Evolutionary conservation across 2,329 filamentous ascomycete species (phyloP).

Genomic region (Fusarium keratoplasticum): DNA sequence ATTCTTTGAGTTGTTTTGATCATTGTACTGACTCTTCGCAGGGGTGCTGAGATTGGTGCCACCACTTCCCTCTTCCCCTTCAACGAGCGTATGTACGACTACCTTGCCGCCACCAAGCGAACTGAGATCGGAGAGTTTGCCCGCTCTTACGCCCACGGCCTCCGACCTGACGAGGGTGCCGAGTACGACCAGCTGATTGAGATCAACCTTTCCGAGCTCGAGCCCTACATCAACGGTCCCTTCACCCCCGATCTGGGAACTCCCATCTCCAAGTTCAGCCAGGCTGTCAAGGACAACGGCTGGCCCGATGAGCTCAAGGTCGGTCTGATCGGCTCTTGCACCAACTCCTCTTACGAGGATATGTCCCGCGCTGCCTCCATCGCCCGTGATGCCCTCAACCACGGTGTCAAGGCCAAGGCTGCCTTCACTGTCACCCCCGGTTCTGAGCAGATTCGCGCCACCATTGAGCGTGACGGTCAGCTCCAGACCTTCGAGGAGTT

Average conservation of each 20-base stretch:
- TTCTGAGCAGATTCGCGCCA: conserved; percentile 96
- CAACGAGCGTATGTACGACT: conserved; percentile 98
- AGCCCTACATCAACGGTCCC: conserved; percentile 97
- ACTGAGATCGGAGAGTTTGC: conserved; percentile 91
- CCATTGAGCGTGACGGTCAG: conserved; percentile 88
- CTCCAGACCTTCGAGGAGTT: conserved; percentile 87
- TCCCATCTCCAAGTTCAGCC: conserved; percentile 89
- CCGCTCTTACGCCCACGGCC: conserved; percentile 84
- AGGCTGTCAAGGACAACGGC: conserved; percentile 82
- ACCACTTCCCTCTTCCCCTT: conserved; percentile 97
- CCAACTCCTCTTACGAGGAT: conserved; percentile 98
- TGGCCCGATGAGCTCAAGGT: conserved; percentile 95
- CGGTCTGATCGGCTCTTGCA: conserved; percentile 96
- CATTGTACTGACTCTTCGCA: conserved; percentile 20
- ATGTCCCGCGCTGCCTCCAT: conserved; percentile 96
- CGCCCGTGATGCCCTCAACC: conserved; percentile 88
- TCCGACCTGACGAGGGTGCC: conserved; percentile 87
- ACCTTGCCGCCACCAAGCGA: conserved; percentile 92
- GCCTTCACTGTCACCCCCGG: conserved; percentile 98
- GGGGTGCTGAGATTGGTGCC: conserved; percentile 77
- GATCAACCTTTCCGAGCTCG: conserved; percentile 89
- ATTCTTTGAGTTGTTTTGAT: conserved; percentile 8
- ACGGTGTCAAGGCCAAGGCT: conserved; percentile 88
- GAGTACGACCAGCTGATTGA: conserved; percentile 92
- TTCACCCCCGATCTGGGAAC: conserved; percentile 97